A percentile compares a stretch with the other conserved stretches of the same genome.
Conservation (phyloP, 2,329 filamentous ascomycete genomes). For the Fusarium cyanostomum region DNA sequence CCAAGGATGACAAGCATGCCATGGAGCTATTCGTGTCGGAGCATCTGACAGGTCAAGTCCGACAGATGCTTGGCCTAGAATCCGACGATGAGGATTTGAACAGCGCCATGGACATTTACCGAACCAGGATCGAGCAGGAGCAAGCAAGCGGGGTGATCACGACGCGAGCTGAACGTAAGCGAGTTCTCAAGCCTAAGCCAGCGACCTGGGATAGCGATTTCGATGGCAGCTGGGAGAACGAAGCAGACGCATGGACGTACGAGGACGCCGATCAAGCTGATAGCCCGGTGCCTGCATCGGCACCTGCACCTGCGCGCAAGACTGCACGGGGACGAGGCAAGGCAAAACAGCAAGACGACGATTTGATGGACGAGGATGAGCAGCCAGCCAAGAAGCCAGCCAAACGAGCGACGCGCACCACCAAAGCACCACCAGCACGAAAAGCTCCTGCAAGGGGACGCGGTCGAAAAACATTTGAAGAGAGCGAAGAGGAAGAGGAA, state of each 20-base stretch:
- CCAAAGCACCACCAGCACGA: slow-evolving; percentile 58
- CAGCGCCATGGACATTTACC: slow-evolving; percentile 77
- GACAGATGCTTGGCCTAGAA: slow-evolving; percentile 73
- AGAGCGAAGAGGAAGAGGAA: slow-evolving; percentile 57
- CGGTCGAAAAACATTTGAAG: slow-evolving; percentile 48
- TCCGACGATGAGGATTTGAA: slow-evolving; percentile 73
- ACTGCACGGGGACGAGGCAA: slow-evolving; percentile 24
- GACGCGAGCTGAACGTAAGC: slow-evolving; percentile 50
- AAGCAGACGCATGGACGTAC: slow-evolving; percentile 66
- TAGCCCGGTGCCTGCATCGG: not conserved
- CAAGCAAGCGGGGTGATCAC: slow-evolving; percentile 70
- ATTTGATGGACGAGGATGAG: slow-evolving; percentile 59
- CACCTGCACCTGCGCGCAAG: slow-evolving; percentile 8
- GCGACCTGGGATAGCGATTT: slow-evolving; percentile 88
- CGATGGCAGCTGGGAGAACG: slow-evolving; percentile 86
- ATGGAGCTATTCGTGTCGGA: slow-evolving; percentile 84
- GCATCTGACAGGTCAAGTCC: slow-evolving; percentile 74
- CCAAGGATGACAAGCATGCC: slow-evolving; percentile 93
- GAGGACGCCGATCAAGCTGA: slow-evolving; percentile 40
- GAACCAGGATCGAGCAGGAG: slow-evolving; percentile 73
- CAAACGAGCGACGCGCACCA: slow-evolving; percentile 44
- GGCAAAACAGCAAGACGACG: slow-evolving; percentile 38
- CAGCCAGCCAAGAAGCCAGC: slow-evolving; percentile 48
- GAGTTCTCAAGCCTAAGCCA: slow-evolving; percentile 76
- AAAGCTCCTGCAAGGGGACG: slow-evolving; percentile 55